Conservation (phyloP, 2,329 filamentous ascomycete genomes). For the Neofusicoccum parvum region DNA sequence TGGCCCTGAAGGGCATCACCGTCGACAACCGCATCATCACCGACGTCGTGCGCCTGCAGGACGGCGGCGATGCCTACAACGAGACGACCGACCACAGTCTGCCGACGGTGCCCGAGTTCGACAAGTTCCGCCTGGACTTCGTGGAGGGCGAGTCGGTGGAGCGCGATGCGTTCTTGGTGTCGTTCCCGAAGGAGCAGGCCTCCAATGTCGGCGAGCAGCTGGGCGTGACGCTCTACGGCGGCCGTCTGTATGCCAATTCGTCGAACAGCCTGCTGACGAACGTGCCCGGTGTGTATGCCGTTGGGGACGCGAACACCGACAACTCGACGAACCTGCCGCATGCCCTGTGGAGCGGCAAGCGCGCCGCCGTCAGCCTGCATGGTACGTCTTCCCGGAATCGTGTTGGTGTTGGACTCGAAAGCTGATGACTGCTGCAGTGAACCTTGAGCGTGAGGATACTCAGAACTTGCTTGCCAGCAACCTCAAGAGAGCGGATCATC, state of each 20-base stretch:
- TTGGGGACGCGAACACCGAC: slow-evolving; percentile 3
- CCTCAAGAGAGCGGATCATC: neutral
- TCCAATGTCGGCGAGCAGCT: neutral
- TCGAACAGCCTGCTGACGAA: slow-evolving; percentile 1
- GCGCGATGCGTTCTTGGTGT: neutral
- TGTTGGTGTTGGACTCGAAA: too few relatives aligned
- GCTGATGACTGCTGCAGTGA: neutral
- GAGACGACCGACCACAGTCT: neutral
- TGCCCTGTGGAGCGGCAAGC: slow-evolving; percentile 7
- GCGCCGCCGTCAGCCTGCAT: neutral
- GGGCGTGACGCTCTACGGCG: neutral
- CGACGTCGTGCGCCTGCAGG: neutral
- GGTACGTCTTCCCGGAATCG: neutral
- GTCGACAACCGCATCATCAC: slow-evolving; percentile 5
- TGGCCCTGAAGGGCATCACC: neutral
- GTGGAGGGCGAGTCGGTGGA: neutral
- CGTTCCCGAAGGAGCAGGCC: slow-evolving; percentile 5
- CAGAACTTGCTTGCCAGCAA: neutral
- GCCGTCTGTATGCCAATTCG: neutral
- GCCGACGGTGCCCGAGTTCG: neutral
- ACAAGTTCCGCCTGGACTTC: neutral
- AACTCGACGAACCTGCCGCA: slow-evolving; percentile 10
- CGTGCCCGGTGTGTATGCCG: neutral
- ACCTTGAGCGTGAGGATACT: neutral
- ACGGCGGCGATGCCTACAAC: neutral